Percentiles rank a stretch among this genome's conserved stretches.
Evolutionary conservation across 176 grass and related monocot species (phyloP).

Genomic region (Hsuehochloa calcarea): DNA sequence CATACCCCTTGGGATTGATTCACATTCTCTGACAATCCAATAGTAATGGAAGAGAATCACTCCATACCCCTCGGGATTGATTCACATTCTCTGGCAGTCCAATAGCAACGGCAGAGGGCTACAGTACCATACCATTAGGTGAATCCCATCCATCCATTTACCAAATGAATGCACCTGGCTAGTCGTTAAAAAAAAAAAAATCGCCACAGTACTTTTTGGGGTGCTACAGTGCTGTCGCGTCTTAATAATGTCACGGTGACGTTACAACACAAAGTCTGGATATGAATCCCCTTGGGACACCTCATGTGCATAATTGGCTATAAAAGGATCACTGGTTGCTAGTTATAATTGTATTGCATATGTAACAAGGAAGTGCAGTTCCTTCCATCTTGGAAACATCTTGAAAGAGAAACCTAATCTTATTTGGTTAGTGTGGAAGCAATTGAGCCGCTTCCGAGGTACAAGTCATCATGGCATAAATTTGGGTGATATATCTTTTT

Average conservation of each 20-base stretch:
- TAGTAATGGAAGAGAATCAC: background rate
- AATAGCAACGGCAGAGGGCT: no score
- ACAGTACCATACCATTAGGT: no score
- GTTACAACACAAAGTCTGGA: no score
- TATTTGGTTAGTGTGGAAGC: background rate
- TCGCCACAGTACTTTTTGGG: no score
- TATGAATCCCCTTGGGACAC: background rate
- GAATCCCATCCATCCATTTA: no score
- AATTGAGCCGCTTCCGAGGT: background rate
- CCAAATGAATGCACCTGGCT: no score
- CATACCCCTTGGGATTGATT: background rate
- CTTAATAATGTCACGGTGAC: no score
- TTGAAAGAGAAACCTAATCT: background rate
- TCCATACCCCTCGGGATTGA: background rate
- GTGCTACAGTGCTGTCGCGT: no score
- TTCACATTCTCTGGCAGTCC: no score
- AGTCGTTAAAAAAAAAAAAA: no score
- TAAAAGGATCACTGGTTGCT: background rate
- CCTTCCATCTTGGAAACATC: background rate
- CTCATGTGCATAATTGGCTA: background rate
- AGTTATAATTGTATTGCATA: background rate
- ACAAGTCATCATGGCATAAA: background rate
- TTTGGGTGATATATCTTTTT: background rate
- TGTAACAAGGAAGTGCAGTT: background rate
- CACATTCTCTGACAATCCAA: no score